phyloP scores from a whole-genome alignment of 1,139 yeast genomes.

The Zygoascus sp. region DNA sequence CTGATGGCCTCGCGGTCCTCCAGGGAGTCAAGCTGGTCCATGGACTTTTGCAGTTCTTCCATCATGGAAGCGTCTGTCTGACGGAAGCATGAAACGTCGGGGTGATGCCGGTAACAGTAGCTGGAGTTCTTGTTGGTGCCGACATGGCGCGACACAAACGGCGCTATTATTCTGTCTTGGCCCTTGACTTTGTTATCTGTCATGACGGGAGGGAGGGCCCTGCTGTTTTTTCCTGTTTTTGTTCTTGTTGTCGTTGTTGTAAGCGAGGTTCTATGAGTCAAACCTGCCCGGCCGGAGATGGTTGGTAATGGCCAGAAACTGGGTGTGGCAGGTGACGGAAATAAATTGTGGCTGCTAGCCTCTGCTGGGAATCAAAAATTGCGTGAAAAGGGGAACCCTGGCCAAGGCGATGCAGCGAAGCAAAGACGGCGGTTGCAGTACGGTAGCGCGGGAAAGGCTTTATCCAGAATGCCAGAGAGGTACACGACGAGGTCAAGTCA shows the following conservation, averaged over 20 bases:
- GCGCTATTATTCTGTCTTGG: slow-evolving; percentile 14
- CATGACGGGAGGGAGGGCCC: too few relatives aligned
- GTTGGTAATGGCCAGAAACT: too few relatives aligned
- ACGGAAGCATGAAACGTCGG: slow-evolving; percentile 69
- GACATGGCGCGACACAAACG: slow-evolving; percentile 23
- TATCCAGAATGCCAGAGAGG: too few relatives aligned
- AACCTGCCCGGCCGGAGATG: too few relatives aligned
- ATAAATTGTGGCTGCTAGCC: background rate
- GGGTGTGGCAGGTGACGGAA: background rate
- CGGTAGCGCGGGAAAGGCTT: too few relatives aligned
- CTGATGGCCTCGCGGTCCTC: slow-evolving; percentile 67
- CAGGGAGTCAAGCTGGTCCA: slow-evolving; percentile 49
- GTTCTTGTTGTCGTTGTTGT: too few relatives aligned
- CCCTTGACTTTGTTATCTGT: background rate
- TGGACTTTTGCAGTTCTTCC: slow-evolving; percentile 49
- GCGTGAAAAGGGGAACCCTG: background rate
- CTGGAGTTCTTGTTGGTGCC: slow-evolving; percentile 14
- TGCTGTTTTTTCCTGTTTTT: too few relatives aligned
- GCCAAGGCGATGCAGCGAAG: too few relatives aligned
- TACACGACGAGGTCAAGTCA: background rate
- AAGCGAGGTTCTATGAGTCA: too few relatives aligned
- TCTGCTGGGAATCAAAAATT: background rate
- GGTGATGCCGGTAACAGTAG: slow-evolving; percentile 83
- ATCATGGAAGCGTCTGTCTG: slow-evolving; percentile 63
- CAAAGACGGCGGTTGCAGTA: too few relatives aligned